Evolutionary conservation across 371 early-diverging fungal genomes (phyloP), one percentile per base, ranked within the genome.

Genomic region (Dentiscutata heterogama): DNA sequence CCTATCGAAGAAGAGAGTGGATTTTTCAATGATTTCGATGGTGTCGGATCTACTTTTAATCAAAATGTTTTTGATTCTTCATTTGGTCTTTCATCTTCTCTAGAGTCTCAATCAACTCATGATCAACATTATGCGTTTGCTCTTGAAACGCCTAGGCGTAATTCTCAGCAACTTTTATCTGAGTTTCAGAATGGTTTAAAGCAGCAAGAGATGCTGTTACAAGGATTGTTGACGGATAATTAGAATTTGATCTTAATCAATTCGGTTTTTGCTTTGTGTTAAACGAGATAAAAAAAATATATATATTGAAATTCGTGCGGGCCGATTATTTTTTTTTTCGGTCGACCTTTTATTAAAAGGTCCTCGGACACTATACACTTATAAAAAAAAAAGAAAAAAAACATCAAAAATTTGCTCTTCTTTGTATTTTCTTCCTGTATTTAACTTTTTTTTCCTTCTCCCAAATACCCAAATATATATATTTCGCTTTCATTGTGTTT

Each of bases 401-500:
- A 20, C 63, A 18, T 51, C 18, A 16, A 8, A 8, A 51, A 11
- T 13, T 13, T 25, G n/a, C 16, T 76, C 60, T 46, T 46, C 27
- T 35, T 14, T 27, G 25, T 46, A 13, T 63, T 78, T 42, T 75
- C 27, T 31, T 50, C 25, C 29, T 60, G 51, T 79, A 74, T 79
- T 65, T 67, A 51, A 50, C 25, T 31, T 51, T 79, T 68, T 31
- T 46, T 20, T 10, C 79, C 25, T 35, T 31, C 51, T 29, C 42
- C 53, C 61, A 42, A 42, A 42, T 42, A 29, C 27, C 54, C 46
- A 46, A 79, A 64, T 79, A 79, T 79, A 79, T 54, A 79, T 79
- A 79, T 67, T 61, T 50, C 68, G 29, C n/a, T 46, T 65, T 79
- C 79, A 79, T 61, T 79, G 67, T 79, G 79, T 79, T 79, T 79